Base-by-base conservation (phyloP, 768 basidiomycete species). In the Lentinula boryana region DNA sequence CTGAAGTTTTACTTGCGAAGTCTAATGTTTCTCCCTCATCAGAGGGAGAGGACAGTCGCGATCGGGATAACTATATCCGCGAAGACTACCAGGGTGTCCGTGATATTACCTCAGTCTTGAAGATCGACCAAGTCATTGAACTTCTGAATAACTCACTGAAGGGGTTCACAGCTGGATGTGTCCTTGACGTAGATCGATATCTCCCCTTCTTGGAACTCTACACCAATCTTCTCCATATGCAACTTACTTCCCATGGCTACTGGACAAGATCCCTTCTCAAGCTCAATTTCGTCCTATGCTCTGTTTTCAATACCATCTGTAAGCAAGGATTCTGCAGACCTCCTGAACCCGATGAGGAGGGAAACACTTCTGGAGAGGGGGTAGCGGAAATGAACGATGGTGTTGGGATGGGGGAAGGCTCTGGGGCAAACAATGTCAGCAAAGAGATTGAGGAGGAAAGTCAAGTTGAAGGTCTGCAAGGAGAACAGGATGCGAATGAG, bases 391-490 rank as follows among this genome's bases (percentile, higher is more conserved):
- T 59, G 31, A 41, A 79, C 5, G 91, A 81, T 38, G 96, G 96
- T 4, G 84, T 89, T 2, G 97, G 97, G 3, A 75, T 99, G 56
- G 97, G 97, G 2, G 86, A 91, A 65, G 97, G 97, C 1, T 77
- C 82, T 2, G 97, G 97, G 0, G 76, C 78, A 33, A 84, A 96
- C 70, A 89, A 98, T 67, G 89, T 95, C 60, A 94, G 91, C 78
- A 89, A 94, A 67, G 91, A 98, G 69, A 95, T 98, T 57, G 88
- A 95, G 68, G 95, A 98, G 60, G 95, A 98, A 74, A 89, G 91
- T 67, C 96, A 99, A 67, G 91, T 98, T 6, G 97, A 99, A 67
- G 97, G 97, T 0, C 77, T 98, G 23, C 83, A 87, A 69, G 89
- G 84, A 13, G 87, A 70, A 2, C 36, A 38, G 13, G 78, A 81